Base-by-base conservation (phyloP, 2,329 filamentous ascomycete species). In the Xylariaceae sp. region DNA sequence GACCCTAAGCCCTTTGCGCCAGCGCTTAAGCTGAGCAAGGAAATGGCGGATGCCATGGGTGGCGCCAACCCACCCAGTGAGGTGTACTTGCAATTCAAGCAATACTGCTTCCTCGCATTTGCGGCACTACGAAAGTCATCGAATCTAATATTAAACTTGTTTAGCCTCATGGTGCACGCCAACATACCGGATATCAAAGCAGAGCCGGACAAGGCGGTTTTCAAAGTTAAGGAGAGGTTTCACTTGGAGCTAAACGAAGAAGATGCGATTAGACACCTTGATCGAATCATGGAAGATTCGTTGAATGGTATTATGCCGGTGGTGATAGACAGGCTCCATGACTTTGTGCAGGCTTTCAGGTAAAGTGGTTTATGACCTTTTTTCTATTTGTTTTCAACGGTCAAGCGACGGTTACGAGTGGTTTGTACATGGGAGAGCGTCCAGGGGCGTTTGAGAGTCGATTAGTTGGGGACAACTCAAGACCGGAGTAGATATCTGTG, bases 21-120 rank as follows among this genome's bases (percentile, higher is more conserved):
- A 0, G 85, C 92, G 49, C 96, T 99, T 86, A 99, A 99, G 71
- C 83, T 99, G 8, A 92, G 88, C 67, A 92, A 92, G 63, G 92
- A 99, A 68, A 99, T 99, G 94, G 89, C 97, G 3, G 94, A 99
- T 66, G 94, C 92, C 58, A 96, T 99, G 90, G 95, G 95, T 39
- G 94, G 94, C 12, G 80, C 85, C 7, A 80, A 81, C 32, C 90
- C 88, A 3, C 65, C 67, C 0, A 68, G 68, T 55, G 83, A 88
- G 19, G 86, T 95, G 58, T 99, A 96, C 70, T 78, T 86, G 41
- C 83, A 87, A 49, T 99, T 99, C 74, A 94, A 94, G 68, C 89
- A 95, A 65, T 96, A 97, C 71, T 96, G 91, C 70, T 96, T 96
- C 72, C 88, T 95, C 2, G 90, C 94, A 0, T 99, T 95, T 72